phyloP scores from a whole-genome alignment of 176 grass and related monocot genomes.

The Phyllostachys edulis region DNA sequence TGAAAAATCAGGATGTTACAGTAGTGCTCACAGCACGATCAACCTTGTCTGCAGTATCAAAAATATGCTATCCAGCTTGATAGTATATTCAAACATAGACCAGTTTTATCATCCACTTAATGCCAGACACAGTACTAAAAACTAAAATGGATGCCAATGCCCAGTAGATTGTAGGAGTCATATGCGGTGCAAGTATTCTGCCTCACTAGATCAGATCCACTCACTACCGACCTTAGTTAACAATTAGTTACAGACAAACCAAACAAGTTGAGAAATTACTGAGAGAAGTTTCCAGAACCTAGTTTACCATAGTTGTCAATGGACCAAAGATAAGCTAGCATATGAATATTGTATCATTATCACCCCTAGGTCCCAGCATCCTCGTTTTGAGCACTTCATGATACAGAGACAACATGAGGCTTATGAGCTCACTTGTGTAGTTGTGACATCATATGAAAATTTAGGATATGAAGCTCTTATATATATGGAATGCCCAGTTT shows the following conservation, averaged over 20 bases:
- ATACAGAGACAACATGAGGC: background rate
- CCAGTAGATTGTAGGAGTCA: background rate
- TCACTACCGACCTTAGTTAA: background rate
- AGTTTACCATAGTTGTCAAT: background rate
- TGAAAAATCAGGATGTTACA: no score
- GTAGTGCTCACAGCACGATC: slow-evolving; percentile 76
- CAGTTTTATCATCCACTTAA: background rate
- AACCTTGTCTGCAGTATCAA: slow-evolving; percentile 75
- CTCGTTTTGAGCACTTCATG: background rate
- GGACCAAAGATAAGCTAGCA: background rate
- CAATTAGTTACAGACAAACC: background rate
- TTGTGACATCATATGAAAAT: background rate
- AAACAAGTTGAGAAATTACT: background rate
- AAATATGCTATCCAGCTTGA: background rate
- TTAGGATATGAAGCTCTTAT: background rate
- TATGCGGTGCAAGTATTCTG: background rate
- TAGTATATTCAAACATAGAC: no score
- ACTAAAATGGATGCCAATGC: background rate
- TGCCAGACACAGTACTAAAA: background rate
- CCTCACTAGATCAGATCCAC: background rate
- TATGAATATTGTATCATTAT: background rate
- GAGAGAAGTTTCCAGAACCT: background rate
- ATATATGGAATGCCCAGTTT: background rate
- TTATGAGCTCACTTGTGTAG: background rate
- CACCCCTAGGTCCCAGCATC: background rate